Percentiles rank a stretch among this genome's conserved stretches.
These are phyloP conservation scores for Chlorella sp. DNA, from an alignment of 139 green algal species.

Conservation along the genomic window DNA sequence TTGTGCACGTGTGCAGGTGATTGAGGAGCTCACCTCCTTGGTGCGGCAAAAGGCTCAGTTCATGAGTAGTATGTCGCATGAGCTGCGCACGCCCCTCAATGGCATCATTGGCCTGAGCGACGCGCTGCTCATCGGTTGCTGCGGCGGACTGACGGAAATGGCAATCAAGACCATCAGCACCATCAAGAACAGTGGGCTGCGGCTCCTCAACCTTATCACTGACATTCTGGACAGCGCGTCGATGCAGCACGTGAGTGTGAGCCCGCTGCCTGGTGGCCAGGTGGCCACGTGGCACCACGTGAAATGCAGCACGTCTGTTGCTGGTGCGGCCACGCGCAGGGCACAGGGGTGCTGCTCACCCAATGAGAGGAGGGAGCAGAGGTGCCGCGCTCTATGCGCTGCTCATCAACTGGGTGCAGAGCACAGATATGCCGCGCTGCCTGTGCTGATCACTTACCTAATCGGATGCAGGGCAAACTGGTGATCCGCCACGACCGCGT, in stretches of 20 bases:
- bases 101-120: constrained; percentile 58
- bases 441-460: not conserved
- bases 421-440: not conserved
- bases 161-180: constrained; percentile 12
- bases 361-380: not conserved
- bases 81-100: constrained; percentile 62
- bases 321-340: not conserved
- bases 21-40: constrained; percentile 41
- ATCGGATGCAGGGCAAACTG: constrained; percentile 7
- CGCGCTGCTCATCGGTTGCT: constrained; percentile 31
- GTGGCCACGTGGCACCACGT: too few species aligned
- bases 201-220: constrained; percentile 31
- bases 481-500: constrained; percentile 24
- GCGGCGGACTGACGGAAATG: constrained; percentile 11
- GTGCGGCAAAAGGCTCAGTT: constrained; percentile 68
- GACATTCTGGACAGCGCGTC: constrained; percentile 28
- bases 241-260: constrained; percentile 17
- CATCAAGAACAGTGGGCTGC: constrained; percentile 15
- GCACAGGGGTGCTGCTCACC: not conserved
- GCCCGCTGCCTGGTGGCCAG: not conserved
- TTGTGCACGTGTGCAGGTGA: constrained; percentile 22
- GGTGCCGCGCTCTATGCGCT: not conserved
- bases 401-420: not conserved
- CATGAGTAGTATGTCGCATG: constrained; percentile 52
- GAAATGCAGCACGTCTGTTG: not conserved